phyloP scores from a whole-genome alignment of 2,329 filamentous ascomycete genomes.

The Tothia fuscella region DNA sequence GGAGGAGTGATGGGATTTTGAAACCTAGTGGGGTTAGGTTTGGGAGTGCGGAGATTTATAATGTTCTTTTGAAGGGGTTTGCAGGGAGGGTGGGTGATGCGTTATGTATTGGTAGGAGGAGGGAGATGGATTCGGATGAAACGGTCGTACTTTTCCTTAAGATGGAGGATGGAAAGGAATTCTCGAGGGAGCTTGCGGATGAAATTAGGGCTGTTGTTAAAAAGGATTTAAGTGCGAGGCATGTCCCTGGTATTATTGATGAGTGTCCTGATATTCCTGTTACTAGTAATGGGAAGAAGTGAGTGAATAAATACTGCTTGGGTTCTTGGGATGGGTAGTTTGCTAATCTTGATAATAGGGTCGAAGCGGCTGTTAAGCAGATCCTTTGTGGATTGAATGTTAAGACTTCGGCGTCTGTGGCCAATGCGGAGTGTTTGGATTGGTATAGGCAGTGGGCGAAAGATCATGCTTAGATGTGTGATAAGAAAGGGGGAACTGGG shows the following conservation, averaged over 20 bases:
- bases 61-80: constrained; percentile 78
- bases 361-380: constrained; percentile 93
- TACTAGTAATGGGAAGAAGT: constrained; percentile 94
- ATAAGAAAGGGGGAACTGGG: too few relatives aligned
- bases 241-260: constrained; percentile 76
- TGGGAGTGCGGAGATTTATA: constrained; percentile 92
- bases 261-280: constrained; percentile 79
- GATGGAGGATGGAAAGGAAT: constrained; percentile 47
- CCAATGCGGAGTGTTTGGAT: constrained; percentile 74
- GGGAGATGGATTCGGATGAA: constrained; percentile 64
- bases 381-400: constrained; percentile 80
- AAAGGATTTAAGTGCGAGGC: constrained; percentile 71
- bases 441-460: constrained; percentile 54
- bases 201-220: constrained; percentile 58
- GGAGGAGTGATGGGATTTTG: constrained; percentile 80
- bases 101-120: constrained; percentile 69
- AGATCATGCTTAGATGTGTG: constrained; percentile 1
- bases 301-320: constrained; percentile 25
- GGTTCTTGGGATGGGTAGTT: background rate
- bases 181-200: constrained; percentile 48
- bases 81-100: constrained; percentile 68
- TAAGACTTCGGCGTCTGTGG: constrained; percentile 85
- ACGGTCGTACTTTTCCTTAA: constrained; percentile 82
- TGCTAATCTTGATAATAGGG: constrained; percentile 34
- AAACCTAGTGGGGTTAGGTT: constrained; percentile 90